A percentile compares a stretch with the other conserved stretches of the same genome.
Evolutionary conservation across 345 rosid genomes (phyloP).

Genomic region (Pistacia atlantica): DNA sequence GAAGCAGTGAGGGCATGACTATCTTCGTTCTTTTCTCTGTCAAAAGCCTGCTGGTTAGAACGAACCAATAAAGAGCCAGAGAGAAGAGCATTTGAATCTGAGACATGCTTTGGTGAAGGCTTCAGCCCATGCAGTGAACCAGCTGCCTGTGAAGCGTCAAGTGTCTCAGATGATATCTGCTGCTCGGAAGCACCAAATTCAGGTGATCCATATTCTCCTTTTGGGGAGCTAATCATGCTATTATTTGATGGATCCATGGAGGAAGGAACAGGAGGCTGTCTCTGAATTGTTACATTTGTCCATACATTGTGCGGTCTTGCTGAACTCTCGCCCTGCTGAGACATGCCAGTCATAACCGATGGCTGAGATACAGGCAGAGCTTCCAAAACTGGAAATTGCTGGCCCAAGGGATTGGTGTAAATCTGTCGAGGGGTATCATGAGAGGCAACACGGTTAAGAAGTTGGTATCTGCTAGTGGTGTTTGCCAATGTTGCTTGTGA

Average conservation of each 20-base stretch:
- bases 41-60: constrained; percentile 26
- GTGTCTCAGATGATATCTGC: constrained; percentile 24
- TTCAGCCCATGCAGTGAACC: constrained; percentile 24
- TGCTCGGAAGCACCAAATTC: constrained; percentile 23
- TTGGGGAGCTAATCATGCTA: constrained; percentile 15
- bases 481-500: constrained; percentile 20
- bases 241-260: constrained; percentile 25
- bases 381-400: constrained; percentile 43
- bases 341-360: constrained; percentile 15
- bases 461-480: constrained; percentile 24
- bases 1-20: constrained; percentile 19
- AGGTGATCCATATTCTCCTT: constrained; percentile 25
- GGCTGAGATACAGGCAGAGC: constrained; percentile 34
- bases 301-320: constrained; percentile 31
- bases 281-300: constrained; percentile 36
- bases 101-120: constrained; percentile 10
- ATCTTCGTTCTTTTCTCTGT: constrained; percentile 22
- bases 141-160: constrained; percentile 20
- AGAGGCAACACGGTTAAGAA: constrained; percentile 23
- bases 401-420: constrained; percentile 17
- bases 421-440: constrained; percentile 21
- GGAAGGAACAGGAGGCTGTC: constrained; percentile 25
- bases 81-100: constrained; percentile 20
- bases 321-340: constrained; percentile 31
- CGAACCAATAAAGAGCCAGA: constrained; percentile 17